Percentiles rank a stretch among this genome's conserved stretches.
Evolutionary conservation across 2,329 filamentous ascomycete species (phyloP).

Genomic region (Exserohilum rostratum): DNA sequence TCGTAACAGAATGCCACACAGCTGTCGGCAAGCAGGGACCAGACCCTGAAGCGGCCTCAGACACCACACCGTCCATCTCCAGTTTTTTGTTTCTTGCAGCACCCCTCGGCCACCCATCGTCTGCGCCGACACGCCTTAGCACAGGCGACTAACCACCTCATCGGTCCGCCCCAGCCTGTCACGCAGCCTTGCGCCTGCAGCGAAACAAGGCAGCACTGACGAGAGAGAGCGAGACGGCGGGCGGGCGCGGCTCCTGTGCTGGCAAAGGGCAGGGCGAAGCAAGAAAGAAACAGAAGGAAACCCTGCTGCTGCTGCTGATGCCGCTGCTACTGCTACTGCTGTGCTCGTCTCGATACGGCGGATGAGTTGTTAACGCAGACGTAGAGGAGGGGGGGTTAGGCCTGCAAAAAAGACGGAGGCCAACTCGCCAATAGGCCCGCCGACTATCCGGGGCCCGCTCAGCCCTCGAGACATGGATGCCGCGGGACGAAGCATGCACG

Average conservation of each 20-base stretch:
- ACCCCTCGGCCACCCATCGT: slow-evolving; percentile 8
- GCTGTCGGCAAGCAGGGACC: slow-evolving; percentile 13
- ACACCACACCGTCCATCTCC: slow-evolving; percentile 5
- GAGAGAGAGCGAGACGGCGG: background rate
- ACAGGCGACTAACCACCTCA: background rate
- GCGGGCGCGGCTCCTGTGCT: background rate
- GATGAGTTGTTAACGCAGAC: slow-evolving; percentile 16
- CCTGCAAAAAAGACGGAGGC: background rate
- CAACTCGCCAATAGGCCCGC: slow-evolving; percentile 7
- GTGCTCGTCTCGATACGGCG: slow-evolving; percentile 1
- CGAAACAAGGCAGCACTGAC: background rate
- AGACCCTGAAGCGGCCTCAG: slow-evolving; percentile 15
- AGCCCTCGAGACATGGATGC: slow-evolving; percentile 14
- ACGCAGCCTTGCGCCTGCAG: background rate
- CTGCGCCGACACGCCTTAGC: slow-evolving; percentile 1
- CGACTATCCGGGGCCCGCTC: slow-evolving; percentile 7
- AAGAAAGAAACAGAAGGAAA: background rate
- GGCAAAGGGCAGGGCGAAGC: background rate
- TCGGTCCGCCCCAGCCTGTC: slow-evolving; percentile 1
- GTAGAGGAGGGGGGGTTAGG: slow-evolving; percentile 5
- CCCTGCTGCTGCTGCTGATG: too few relatives aligned
- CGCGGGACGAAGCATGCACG: slow-evolving; percentile 19
- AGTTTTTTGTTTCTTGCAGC: slow-evolving; percentile 11
- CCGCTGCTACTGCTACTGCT: slow-evolving; percentile 1
- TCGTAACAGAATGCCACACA: slow-evolving; percentile 12